Evolutionary conservation across 257 asterid species (phyloP).

Genomic region (Henckelia pumila): DNA sequence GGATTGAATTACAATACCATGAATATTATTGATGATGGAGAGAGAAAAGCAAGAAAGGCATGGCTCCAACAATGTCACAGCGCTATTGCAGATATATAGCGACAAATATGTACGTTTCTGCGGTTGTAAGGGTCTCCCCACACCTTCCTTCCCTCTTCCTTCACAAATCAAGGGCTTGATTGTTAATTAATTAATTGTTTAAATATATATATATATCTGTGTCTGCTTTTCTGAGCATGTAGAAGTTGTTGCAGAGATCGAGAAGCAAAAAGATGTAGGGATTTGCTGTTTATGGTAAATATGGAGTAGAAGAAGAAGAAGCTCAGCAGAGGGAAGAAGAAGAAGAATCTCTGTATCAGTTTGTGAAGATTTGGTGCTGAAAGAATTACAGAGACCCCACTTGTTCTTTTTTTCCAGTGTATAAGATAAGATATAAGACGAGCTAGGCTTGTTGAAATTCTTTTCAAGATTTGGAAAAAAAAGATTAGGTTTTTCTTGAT

Average conservation of each 20-base stretch:
- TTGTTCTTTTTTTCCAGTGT: not conserved
- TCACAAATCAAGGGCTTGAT: not conserved
- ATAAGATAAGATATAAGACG: no score
- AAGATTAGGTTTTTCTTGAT: not conserved
- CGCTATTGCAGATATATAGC: slow-evolving; percentile 1
- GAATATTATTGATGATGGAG: not conserved
- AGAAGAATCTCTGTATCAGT: not conserved
- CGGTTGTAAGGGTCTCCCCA: no score
- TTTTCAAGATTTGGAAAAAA: slow-evolving; percentile 20
- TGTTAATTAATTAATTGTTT: not conserved
- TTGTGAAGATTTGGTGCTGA: slow-evolving; percentile 28
- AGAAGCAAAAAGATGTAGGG: no score
- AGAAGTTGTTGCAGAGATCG: not conserved
- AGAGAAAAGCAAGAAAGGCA: not conserved
- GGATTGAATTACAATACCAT: not conserved
- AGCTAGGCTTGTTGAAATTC: slow-evolving; percentile 3
- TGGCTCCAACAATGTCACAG: slow-evolving; percentile 13
- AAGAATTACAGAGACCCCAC: slow-evolving; percentile 60
- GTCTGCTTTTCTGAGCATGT: not conserved
- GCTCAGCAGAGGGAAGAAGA: not conserved
- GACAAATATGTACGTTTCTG: no score
- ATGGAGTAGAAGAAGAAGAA: not conserved
- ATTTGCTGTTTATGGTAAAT: not conserved
- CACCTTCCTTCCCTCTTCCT: not conserved
- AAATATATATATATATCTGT: no score